phyloP scores from a whole-genome alignment of 345 rosid genomes.

The Lagerstroemia speciosa region DNA sequence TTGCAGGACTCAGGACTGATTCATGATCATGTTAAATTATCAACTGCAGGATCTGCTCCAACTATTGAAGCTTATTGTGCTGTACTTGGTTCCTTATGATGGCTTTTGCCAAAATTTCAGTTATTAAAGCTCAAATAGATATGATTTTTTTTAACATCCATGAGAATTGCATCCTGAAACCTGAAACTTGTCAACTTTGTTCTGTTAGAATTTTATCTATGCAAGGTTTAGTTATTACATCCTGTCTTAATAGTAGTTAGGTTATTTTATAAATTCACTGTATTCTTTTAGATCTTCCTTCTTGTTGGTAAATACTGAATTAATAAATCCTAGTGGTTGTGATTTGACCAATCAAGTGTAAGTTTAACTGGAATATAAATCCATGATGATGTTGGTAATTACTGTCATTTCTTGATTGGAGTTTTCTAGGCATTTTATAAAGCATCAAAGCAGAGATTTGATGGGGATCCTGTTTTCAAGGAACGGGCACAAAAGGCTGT shows the following conservation, averaged over 20 bases:
- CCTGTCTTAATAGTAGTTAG: background rate
- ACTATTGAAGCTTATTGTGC: background rate
- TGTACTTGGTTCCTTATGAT: background rate
- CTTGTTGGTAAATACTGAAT: background rate
- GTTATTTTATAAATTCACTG: background rate
- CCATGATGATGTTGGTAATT: background rate
- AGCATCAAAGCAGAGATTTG: slow-evolving; percentile 65
- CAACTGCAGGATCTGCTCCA: background rate
- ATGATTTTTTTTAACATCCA: background rate
- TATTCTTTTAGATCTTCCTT: background rate
- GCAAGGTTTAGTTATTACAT: too few species aligned
- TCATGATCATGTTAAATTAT: background rate
- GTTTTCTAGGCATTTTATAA: slow-evolving; percentile 52
- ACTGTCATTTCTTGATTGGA: background rate
- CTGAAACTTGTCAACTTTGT: background rate
- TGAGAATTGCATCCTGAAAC: background rate
- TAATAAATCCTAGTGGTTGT: background rate
- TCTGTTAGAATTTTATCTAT: too few species aligned
- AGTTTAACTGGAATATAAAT: background rate
- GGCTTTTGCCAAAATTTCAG: background rate
- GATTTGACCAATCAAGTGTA: background rate
- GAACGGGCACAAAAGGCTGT: slow-evolving; percentile 80
- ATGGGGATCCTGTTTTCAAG: slow-evolving; percentile 53
- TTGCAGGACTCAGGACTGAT: background rate
- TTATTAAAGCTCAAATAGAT: background rate